A percentile compares a stretch with the other conserved stretches of the same genome.
These are phyloP conservation scores for Calocera viscosa DNA, from an alignment of 768 basidiomycete genomes.

Conservation along the genomic window DNA sequence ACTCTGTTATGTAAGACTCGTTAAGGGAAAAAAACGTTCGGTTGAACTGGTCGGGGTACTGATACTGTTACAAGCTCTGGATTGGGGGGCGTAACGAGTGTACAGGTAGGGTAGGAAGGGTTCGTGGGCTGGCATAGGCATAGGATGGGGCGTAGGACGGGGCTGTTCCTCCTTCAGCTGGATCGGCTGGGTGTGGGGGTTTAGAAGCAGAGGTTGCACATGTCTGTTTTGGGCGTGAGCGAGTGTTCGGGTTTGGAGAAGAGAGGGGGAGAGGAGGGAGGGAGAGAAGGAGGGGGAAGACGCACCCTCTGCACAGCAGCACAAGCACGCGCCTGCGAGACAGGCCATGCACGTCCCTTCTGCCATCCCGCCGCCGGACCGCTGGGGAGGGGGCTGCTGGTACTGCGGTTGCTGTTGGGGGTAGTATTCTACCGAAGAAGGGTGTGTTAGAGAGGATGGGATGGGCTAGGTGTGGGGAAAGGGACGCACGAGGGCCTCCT, in stretches of 20 bases:
- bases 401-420: not conserved
- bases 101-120: too few relatives aligned
- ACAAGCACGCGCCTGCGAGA: not conserved
- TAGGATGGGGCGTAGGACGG: too few relatives aligned
- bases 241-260: not conserved
- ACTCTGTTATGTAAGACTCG: too few relatives aligned
- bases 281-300: not conserved
- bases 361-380: not conserved
- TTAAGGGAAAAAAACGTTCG: too few relatives aligned
- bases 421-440: not conserved
- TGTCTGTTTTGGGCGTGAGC: not conserved
- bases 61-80: too few relatives aligned
- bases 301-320: slow-evolving; percentile 6
- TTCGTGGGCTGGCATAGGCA: too few relatives aligned
- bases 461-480: not conserved
- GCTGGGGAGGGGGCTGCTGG: slow-evolving; percentile 3
- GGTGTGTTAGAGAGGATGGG: not conserved
- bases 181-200: not conserved
- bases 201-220: slow-evolving; percentile 1
- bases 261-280: too few relatives aligned
- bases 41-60: too few relatives aligned
- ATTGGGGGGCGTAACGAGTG: too few relatives aligned
- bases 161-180: too few relatives aligned
- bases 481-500: not conserved
- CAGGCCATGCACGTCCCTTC: slow-evolving; percentile 4